Conservation (phyloP, 2,329 filamentous ascomycete genomes). For the Leptosphaerulina australis region DNA sequence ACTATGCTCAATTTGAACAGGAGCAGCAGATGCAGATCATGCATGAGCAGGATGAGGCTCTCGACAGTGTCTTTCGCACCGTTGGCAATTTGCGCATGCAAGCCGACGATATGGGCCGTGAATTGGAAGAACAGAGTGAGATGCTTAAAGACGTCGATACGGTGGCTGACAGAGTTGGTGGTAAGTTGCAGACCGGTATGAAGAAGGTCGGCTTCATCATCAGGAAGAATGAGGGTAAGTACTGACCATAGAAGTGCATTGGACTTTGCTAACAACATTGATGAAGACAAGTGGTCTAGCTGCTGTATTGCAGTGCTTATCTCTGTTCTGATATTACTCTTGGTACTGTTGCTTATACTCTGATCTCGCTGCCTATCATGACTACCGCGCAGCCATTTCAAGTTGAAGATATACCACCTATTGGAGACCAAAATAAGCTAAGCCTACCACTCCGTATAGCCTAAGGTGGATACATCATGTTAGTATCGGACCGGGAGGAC, state of each 20-base stretch:
- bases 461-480: neutral
- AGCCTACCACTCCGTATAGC: too few relatives aligned
- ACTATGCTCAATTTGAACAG: constrained; percentile 85
- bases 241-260: neutral
- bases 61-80: constrained; percentile 91
- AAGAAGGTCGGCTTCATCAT: constrained; percentile 86
- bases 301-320: constrained; percentile 92
- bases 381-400: too few relatives aligned
- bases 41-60: constrained; percentile 89
- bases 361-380: too few relatives aligned
- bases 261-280: constrained; percentile 37
- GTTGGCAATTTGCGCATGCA: constrained; percentile 89
- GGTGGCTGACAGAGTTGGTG: constrained; percentile 84
- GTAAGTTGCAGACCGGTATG: constrained; percentile 83
- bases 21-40: constrained; percentile 90
- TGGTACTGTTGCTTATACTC: constrained; percentile 76
- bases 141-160: constrained; percentile 86
- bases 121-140: constrained; percentile 91
- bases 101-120: constrained; percentile 93
- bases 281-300: constrained; percentile 69
- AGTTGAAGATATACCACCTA: too few relatives aligned
- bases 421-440: too few relatives aligned
- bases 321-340: constrained; percentile 81
- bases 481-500: too few relatives aligned
- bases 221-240: constrained; percentile 81